These are phyloP conservation scores for Aspergillus melleus DNA, from an alignment of 2,329 filamentous ascomycete species.

Conservation along the genomic window DNA sequence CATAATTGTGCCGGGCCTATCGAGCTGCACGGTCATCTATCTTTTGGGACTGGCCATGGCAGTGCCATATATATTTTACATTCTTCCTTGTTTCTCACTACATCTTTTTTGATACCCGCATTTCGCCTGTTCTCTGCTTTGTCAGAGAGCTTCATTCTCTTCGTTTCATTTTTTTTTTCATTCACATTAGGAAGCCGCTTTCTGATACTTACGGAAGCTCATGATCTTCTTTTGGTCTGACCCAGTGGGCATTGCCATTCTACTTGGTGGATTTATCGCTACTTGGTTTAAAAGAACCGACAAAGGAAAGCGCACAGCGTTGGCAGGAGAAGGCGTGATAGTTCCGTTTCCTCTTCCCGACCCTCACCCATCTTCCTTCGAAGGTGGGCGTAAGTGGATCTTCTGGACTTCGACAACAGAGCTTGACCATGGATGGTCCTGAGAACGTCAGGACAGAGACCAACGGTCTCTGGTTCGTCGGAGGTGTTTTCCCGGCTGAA, in stretches of 20 bases:
- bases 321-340: conserved; percentile 7
- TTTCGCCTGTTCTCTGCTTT: conserved; percentile 6
- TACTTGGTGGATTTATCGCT: conserved; percentile 18
- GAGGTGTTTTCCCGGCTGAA: neutral
- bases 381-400: conserved; percentile 18
- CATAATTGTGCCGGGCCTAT: neutral
- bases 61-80: conserved; percentile 1
- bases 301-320: conserved; percentile 18
- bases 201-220: conserved; percentile 4
- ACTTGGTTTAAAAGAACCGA: conserved; percentile 17
- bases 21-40: neutral
- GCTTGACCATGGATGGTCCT: conserved; percentile 4
- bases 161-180: conserved; percentile 9
- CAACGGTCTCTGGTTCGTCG: too few species aligned
- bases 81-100: neutral
- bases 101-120: conserved; percentile 10
- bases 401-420: conserved; percentile 13
- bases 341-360: conserved; percentile 2
- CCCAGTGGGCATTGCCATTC: conserved; percentile 8
- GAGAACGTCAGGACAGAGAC: neutral
- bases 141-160: neutral
- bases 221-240: conserved; percentile 8
- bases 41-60: conserved; percentile 8
- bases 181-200: conserved; percentile 11
- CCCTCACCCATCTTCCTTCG: neutral